Evolutionary conservation across 1,139 yeast genomes (phyloP), one percentile per base, ranked within the genome.

Genomic region (Candida glucosophila): DNA sequence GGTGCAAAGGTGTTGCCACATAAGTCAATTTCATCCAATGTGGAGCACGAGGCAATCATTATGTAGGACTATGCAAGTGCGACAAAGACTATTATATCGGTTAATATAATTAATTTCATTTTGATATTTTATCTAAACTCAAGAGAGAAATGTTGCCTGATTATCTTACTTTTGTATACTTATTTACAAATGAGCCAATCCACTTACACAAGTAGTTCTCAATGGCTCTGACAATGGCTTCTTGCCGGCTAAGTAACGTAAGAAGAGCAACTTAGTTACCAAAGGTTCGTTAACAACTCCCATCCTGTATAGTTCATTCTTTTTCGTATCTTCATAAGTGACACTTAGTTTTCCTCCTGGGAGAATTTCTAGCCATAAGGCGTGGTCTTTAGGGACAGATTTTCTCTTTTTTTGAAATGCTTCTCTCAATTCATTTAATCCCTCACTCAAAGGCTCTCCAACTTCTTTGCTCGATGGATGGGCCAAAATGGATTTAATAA

Each of bases 1-100:
- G 98, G 98, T 61, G 98, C 97, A 61, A 88, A 92, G 60, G 96
- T 92, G 43, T 76, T 92, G 57, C 99, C 99, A 43, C 98, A 92
- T 75, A 92, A 92, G 73, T 73, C 95, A 39, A 90, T 92, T 59
- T 80, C 95, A 40, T 73, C 90, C 43, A 92, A 92, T 58, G 95
- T 92, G 56, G 97, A 92, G 72, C 77, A 80, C 61, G 97, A 94
- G 55, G 79, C 94, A 49, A 90, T 90, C 69, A 92, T 90, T 67
- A 92, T 90, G 99, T 92, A 62, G 60, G 29, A 20, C 7, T 16
- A n/a, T 8, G 18, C 8, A n/a, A 16, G 9, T 16, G 18, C 8
- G n/a, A 8, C 8, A n/a, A 16, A 16, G n/a, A 16, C n/a, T 8
- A n/a, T 16, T 8, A 16, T 16, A n/a, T n/a, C 18, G n/a, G n/a